Evolutionary conservation across 192 early-diverging fungal genomes (phyloP).

Genomic region (Cetraspora pellucida): DNA sequence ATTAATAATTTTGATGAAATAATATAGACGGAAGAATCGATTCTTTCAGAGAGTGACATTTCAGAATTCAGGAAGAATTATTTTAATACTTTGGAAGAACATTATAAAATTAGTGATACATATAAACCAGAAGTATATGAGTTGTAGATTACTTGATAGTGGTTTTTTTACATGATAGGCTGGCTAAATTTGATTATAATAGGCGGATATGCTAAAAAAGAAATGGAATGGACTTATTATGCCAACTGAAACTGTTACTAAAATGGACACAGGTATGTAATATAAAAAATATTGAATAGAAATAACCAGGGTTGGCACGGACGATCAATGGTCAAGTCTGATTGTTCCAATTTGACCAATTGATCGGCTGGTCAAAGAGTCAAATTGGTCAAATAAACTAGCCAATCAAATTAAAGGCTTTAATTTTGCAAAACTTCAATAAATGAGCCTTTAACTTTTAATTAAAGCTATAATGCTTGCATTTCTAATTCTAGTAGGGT

Average conservation of each 20-base stretch:
- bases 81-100: constrained; percentile 58
- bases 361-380: too few relatives aligned
- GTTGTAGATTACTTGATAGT: not conserved
- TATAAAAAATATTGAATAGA: not conserved
- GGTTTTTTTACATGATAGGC: not conserved
- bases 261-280: constrained; percentile 38
- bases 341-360: too few relatives aligned
- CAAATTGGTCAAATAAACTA: too few relatives aligned
- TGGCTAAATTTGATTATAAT: not conserved
- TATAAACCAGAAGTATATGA: constrained; percentile 54
- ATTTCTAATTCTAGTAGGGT: too few relatives aligned
- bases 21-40: constrained; percentile 43
- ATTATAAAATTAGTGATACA: constrained; percentile 60
- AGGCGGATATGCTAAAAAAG: constrained; percentile 64
- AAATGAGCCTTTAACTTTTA: too few relatives aligned
- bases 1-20: not conserved
- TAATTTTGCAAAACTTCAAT: too few relatives aligned
- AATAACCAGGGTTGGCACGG: too few relatives aligned
- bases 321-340: too few relatives aligned
- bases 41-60: constrained; percentile 50
- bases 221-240: constrained; percentile 82
- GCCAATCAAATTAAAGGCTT: too few relatives aligned
- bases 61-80: constrained; percentile 63
- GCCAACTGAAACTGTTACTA: constrained; percentile 57
- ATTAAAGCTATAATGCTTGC: too few relatives aligned